Conservation (phyloP, 257 asterid species). For the Pogostemon cablin region DNA sequence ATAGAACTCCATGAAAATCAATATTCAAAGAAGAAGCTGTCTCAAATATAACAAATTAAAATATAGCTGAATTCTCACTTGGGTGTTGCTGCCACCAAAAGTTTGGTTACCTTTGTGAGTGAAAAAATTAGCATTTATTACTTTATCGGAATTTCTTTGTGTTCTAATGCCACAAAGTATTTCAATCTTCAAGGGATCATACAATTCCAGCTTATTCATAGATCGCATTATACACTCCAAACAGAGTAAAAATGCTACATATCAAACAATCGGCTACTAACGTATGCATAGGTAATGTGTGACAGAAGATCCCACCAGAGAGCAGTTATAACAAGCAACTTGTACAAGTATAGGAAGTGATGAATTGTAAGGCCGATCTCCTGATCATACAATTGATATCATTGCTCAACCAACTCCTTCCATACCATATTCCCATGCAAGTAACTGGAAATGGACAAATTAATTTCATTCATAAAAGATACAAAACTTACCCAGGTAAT, state of each 20-base stretch:
- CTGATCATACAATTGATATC: too few species aligned
- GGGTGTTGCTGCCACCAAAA: background rate
- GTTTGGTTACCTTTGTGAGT: background rate
- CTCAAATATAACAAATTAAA: background rate
- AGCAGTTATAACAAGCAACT: background rate
- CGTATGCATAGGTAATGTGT: background rate
- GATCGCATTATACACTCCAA: background rate
- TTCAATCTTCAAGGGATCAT: background rate
- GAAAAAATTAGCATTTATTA: background rate
- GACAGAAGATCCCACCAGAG: background rate
- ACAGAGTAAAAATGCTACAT: background rate
- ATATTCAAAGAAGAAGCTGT: background rate
- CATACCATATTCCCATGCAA: background rate
- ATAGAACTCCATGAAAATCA: background rate
- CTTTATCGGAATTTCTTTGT: background rate
- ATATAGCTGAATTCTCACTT: background rate
- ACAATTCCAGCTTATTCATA: background rate
- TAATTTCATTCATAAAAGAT: background rate
- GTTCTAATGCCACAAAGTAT: background rate
- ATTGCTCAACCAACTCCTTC: too few species aligned
- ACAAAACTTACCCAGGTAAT: background rate
- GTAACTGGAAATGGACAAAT: background rate
- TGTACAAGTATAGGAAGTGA: background rate
- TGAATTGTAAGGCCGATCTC: too few species aligned
- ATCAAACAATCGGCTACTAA: too few species aligned